Evolutionary conservation across 2,329 filamentous ascomycete species (phyloP).

Genomic region (Fusarium coffeatum): DNA sequence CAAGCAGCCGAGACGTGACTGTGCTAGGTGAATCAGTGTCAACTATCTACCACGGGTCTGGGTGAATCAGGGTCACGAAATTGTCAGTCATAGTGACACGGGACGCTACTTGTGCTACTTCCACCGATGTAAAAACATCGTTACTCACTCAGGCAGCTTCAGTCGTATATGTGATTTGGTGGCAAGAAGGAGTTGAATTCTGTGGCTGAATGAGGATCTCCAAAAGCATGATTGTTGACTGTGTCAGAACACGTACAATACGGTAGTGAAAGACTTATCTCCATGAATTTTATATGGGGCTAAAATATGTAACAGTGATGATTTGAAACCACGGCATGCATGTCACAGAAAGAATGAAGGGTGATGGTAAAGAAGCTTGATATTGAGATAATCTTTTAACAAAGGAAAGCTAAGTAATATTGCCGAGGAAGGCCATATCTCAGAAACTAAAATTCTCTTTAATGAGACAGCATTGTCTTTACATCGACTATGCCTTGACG

Average conservation of each 20-base stretch:
- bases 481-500: not conserved
- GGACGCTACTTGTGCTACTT: not conserved
- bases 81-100: not conserved
- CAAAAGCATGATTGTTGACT: not conserved
- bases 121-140: not conserved
- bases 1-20: not conserved
- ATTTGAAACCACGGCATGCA: no score
- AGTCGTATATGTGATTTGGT: not conserved
- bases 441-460: no score
- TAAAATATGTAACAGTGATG: no score
- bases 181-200: not conserved
- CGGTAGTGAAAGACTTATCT: not conserved
- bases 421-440: no score
- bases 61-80: not conserved
- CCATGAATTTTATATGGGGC: no score
- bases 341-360: no score
- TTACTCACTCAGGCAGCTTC: not conserved
- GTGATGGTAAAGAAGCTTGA: not conserved
- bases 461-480: rapidly evolving
- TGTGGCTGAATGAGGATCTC: not conserved
- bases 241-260: not conserved
- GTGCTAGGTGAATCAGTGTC: not conserved
- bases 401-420: not conserved
- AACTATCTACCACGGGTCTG: not conserved
- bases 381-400: not conserved